Conservation (phyloP, 345 rosid species). For the Chamaenerion angustifolium region DNA sequence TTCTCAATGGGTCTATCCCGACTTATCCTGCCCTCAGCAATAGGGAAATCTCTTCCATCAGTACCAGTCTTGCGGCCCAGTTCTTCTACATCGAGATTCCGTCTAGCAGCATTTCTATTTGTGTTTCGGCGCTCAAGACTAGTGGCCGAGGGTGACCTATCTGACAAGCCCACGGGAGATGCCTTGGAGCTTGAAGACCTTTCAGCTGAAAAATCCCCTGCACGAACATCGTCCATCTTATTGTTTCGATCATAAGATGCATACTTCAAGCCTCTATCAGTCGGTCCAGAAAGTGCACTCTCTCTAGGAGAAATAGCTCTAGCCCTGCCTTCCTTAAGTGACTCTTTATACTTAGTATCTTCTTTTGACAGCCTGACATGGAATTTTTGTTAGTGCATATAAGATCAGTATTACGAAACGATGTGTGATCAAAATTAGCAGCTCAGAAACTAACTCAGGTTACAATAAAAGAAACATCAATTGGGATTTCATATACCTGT, state of each 20-base stretch:
- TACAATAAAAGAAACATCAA: too few relatives aligned
- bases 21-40: constrained; percentile 38
- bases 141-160: constrained; percentile 72
- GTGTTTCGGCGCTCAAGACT: constrained; percentile 61
- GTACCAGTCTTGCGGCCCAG: constrained; percentile 38
- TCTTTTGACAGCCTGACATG: constrained; percentile 36
- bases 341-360: constrained; percentile 39
- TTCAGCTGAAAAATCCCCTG: constrained; percentile 50
- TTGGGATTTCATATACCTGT: constrained; percentile 27
- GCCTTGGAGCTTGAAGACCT: constrained; percentile 64
- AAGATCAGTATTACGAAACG: neutral
- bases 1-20: constrained; percentile 43
- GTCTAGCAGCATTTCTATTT: constrained; percentile 39
- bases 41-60: constrained; percentile 39
- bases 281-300: constrained; percentile 25
- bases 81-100: constrained; percentile 68
- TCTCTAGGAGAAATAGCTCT: constrained; percentile 30
- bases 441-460: too few relatives aligned
- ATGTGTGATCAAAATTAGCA: too few relatives aligned
- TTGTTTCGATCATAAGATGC: constrained; percentile 39
- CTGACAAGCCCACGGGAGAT: constrained; percentile 50
- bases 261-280: constrained; percentile 52
- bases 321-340: constrained; percentile 33
- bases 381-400: neutral
- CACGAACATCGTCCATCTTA: constrained; percentile 53